Conservation (phyloP, 2,329 filamentous ascomycete species). For the Purpureocillium lavendulum region DNA sequence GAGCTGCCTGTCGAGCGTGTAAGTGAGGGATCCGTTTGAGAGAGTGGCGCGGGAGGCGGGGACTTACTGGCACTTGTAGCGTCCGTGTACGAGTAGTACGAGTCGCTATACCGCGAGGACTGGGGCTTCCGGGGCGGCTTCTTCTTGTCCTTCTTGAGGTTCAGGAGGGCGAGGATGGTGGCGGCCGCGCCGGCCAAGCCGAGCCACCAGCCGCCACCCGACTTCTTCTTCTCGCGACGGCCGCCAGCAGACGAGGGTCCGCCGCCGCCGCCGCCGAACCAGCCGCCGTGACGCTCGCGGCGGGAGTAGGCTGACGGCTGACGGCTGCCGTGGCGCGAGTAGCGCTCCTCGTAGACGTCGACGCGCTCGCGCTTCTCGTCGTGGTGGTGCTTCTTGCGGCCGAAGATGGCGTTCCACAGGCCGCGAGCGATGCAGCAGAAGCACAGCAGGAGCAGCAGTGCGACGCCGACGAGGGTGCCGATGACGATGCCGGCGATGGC, state of each 20-base stretch:
- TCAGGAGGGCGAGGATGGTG: conserved; percentile 46
- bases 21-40: conserved; percentile 5
- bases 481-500: conserved; percentile 79
- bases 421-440: conserved; percentile 64
- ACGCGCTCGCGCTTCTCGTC: conserved; percentile 46
- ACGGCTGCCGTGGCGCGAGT: conserved; percentile 38
- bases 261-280: conserved; percentile 45
- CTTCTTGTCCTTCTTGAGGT: conserved; percentile 43
- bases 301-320: conserved; percentile 31
- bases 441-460: conserved; percentile 61
- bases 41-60: neutral
- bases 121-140: conserved; percentile 28
- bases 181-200: conserved; percentile 42
- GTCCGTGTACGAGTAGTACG: conserved; percentile 44
- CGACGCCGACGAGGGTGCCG: conserved; percentile 58
- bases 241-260: conserved; percentile 26
- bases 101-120: conserved; percentile 41
- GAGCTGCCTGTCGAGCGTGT: conserved; percentile 30
- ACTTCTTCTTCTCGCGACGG: conserved; percentile 42
- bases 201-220: conserved; percentile 41
- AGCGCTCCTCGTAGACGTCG: conserved; percentile 56
- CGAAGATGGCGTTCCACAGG: conserved; percentile 56
- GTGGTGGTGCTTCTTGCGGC: conserved; percentile 42
- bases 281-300: conserved; percentile 47
- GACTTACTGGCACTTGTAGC: conserved; percentile 42